Evolutionary conservation across 495 filamentous ascomycete genomes (phyloP), one percentile per base, ranked within the genome.

Genomic region (Penicillium angulare): DNA sequence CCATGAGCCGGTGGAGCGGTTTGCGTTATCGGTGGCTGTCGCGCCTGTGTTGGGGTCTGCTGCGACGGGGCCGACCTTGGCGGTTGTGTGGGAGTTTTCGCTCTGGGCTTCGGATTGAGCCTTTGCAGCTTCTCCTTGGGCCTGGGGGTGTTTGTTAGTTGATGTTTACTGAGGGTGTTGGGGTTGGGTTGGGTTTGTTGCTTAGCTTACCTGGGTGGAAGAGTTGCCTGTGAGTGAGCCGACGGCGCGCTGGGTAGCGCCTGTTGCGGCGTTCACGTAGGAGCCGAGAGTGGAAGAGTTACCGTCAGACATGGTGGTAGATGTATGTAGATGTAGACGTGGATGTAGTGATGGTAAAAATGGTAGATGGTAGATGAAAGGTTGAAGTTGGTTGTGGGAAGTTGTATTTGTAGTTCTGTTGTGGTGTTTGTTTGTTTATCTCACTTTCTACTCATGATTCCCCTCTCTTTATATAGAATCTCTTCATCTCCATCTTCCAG

Each of bases 231-330:
- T 90, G 34, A 95, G 43, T 51, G 75, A 75, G 45, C 90, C 88
- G 34, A 95, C 54, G 35, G 76, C 80, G 46, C 78, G 86, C 70
- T 96, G 90, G 44, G 82, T 83, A 33, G 82, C 66, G 48, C 87
- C 89, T 36, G 80, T 78, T 59, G 87, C 87, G n/a, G 77, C 79
- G 79, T 95, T 90, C 51, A 91, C 66, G 76, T 86, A 86, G 43
- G 88, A 87, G 78, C 91, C 79, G 64, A 89, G 74, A 53, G 89
- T 92, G 47, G 89, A 95, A 39, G 86, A 80, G 66, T 85, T 80
- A 57, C 53, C 43, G 49, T 74, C 51, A 67, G 86, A 83, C 86
- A 89, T 89, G 39, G 18, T 74, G 36, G 26, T 33, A 29, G 24
- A 47, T 49, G 27, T 31, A 31, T 38, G 9, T 31, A 26, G 45